These are phyloP conservation scores for Mycena citricolor DNA, from an alignment of 1,284 basidiomycete genomes.

Conservation along the genomic window DNA sequence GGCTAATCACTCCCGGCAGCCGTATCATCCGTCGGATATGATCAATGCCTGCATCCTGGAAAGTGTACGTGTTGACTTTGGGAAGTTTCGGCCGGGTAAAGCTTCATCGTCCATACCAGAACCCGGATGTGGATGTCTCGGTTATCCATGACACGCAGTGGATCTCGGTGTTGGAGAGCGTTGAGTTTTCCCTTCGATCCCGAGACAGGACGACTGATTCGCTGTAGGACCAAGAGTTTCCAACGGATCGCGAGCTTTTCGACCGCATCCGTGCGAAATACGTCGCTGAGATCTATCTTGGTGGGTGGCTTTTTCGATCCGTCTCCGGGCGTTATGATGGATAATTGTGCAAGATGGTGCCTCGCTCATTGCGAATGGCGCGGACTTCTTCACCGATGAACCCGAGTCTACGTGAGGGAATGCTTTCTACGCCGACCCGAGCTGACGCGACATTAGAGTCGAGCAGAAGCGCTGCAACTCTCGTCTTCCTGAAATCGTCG, in stretches of 20 bases:
- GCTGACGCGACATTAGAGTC: too few species aligned
- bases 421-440: too few species aligned
- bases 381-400: too few species aligned
- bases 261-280: not conserved
- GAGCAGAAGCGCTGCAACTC: too few species aligned
- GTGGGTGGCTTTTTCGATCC: too few species aligned
- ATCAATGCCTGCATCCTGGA: constrained; percentile 10
- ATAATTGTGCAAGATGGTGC: too few species aligned
- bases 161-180: constrained; percentile 5
- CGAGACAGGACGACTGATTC: not conserved
- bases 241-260: constrained; percentile 3
- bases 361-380: too few species aligned
- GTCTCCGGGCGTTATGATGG: too few species aligned
- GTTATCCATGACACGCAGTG: constrained; percentile 13
- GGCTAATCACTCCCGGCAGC: too few species aligned
- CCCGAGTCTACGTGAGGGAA: too few species aligned
- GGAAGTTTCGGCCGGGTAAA: not conserved
- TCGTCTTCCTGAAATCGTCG: too few species aligned
- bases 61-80: not conserved
- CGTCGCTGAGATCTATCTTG: not conserved
- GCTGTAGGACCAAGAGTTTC: not conserved
- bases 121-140: constrained; percentile 1
- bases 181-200: not conserved
- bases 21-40: constrained; percentile 6
- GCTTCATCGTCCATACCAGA: not conserved